Evolutionary conservation across 1,139 yeast genomes (phyloP).

Genomic region (Ogataea hybrid): DNA sequence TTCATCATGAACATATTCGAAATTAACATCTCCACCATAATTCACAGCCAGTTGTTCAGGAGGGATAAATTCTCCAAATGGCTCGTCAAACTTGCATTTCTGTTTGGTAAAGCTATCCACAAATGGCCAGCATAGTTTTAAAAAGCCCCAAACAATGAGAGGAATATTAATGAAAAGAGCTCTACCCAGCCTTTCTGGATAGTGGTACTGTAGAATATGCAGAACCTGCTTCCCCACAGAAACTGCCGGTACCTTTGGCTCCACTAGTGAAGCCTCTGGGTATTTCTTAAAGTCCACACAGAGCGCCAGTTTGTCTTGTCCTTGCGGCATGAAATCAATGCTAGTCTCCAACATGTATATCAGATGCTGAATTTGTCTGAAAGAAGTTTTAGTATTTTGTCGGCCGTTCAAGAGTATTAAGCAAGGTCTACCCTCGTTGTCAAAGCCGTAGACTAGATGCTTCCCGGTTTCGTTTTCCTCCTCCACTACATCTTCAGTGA

Average conservation of each 20-base stretch:
- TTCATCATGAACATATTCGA: constrained; percentile 69
- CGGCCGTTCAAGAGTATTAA: constrained; percentile 82
- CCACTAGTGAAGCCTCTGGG: constrained; percentile 48
- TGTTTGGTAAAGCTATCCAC: constrained; percentile 65
- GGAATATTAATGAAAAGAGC: constrained; percentile 61
- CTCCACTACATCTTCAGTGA: constrained; percentile 61
- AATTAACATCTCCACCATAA: constrained; percentile 54
- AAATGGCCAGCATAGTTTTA: constrained; percentile 60
- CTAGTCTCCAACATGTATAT: constrained; percentile 90
- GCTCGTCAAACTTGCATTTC: constrained; percentile 58
- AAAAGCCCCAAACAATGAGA: constrained; percentile 55
- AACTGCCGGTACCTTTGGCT: constrained; percentile 76
- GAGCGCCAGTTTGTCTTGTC: constrained; percentile 88
- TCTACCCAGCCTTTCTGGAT: constrained; percentile 59
- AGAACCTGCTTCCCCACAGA: constrained; percentile 72
- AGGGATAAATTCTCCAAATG: constrained; percentile 54
- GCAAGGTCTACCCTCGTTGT: constrained; percentile 84
- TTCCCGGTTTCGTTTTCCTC: constrained; percentile 86
- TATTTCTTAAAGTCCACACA: constrained; percentile 85
- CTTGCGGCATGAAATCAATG: constrained; percentile 90
- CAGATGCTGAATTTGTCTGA: constrained; percentile 85
- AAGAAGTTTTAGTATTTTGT: constrained; percentile 85
- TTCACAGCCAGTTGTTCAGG: constrained; percentile 50
- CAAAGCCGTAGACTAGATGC: constrained; percentile 82
- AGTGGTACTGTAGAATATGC: constrained; percentile 63